Percentiles rank a stretch among this genome's conserved stretches.
These are phyloP conservation scores for Flaveria brownii DNA, from an alignment of 129 eudicot species.

Conservation along the genomic window DNA sequence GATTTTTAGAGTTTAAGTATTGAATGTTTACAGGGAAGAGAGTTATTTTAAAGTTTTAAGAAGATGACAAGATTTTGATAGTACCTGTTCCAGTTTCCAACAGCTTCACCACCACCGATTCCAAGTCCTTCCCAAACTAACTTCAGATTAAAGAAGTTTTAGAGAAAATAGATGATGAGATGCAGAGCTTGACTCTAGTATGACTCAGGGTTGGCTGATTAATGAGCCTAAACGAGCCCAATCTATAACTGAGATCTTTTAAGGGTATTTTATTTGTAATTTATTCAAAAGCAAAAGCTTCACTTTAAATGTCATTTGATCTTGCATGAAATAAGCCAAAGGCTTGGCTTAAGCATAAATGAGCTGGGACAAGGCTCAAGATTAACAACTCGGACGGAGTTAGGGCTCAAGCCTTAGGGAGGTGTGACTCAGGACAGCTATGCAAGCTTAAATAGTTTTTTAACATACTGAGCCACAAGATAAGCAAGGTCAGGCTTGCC, in stretches of 20 bases:
- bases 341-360: not conserved
- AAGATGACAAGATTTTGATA: not conserved
- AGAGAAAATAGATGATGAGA: slow-evolving; percentile 16
- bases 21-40: not conserved
- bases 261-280: not conserved
- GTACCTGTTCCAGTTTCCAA: slow-evolving; percentile 91
- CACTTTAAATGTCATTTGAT: not conserved
- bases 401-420: not conserved
- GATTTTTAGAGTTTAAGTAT: not conserved
- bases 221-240: not conserved
- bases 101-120: slow-evolving; percentile 67
- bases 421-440: not conserved
- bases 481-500: not conserved
- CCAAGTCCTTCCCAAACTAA: slow-evolving; percentile 97
- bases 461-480: not conserved
- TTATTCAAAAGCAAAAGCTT: not conserved
- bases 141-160: slow-evolving; percentile 42
- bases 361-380: not conserved
- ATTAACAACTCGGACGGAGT: not conserved
- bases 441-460: not conserved
- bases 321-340: not conserved
- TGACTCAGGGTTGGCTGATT: not conserved
- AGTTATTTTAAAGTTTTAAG: not conserved
- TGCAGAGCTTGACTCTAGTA: not conserved
- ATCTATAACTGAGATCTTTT: no score